Percentiles rank a stretch among this genome's conserved stretches.
Evolutionary conservation across 192 early-diverging fungal genomes (phyloP).

Genomic region (Coemansia sp.): DNA sequence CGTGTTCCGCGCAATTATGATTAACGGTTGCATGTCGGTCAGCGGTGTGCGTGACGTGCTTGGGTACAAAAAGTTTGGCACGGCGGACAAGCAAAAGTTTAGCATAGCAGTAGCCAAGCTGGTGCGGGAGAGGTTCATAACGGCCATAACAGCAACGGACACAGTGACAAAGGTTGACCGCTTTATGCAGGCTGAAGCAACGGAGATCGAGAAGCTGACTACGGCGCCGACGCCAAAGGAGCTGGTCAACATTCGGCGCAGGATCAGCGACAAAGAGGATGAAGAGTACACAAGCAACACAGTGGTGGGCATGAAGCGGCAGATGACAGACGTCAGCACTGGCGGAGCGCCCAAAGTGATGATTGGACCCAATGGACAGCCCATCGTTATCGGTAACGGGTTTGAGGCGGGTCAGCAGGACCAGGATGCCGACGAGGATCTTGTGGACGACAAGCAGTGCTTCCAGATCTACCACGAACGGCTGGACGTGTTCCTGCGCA

Average conservation of each 20-base stretch:
- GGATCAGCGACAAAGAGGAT: conserved; percentile 49
- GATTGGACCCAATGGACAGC: conserved; percentile 11
- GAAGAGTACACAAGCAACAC: conserved; percentile 46
- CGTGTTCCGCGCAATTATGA: conserved; percentile 53
- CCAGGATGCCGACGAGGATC: conserved; percentile 8
- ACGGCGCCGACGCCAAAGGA: conserved; percentile 63
- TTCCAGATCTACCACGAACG: conserved; percentile 67
- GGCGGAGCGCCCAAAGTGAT: conserved; percentile 12
- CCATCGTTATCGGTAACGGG: conserved; percentile 4
- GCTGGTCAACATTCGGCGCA: conserved; percentile 52
- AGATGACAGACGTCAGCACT: conserved; percentile 2
- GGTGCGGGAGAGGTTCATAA: conserved; percentile 61
- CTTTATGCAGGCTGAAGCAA: conserved; percentile 60
- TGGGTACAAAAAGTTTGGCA: conserved; percentile 14
- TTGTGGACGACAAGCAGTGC: conserved; percentile 56
- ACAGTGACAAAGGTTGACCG: conserved; percentile 60
- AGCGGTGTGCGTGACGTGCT: conserved; percentile 25
- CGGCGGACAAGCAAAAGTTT: conserved; percentile 24
- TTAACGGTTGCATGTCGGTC: conserved; percentile 39
- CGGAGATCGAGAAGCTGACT: conserved; percentile 56
- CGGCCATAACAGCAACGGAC: conserved; percentile 59
- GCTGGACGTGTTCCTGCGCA: conserved; percentile 65
- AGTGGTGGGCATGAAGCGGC: conserved; percentile 56
- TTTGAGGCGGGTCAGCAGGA: conserved; percentile 7
- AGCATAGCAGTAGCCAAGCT: conserved; percentile 42